Evolutionary conservation across 768 basidiomycete species (phyloP), one percentile per base, ranked within the genome.

Genomic region (Trichaptum fuscoviolaceum): DNA sequence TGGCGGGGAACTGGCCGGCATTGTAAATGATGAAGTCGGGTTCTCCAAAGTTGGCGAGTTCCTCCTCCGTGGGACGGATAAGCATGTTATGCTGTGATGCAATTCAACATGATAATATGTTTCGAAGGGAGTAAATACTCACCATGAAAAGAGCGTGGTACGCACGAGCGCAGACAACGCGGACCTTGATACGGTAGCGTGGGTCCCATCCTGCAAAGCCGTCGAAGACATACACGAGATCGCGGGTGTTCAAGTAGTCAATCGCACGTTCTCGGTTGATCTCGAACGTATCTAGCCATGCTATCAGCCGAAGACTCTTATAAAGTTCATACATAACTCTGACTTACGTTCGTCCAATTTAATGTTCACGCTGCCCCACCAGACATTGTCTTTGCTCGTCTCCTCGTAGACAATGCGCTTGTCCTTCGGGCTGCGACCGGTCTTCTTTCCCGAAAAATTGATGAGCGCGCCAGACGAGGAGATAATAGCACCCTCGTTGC

Each of bases 1-100:
- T 99, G 72, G 97, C 97, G 17, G 97, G 96, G 90, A 99, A 99
- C 78, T 98, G 96, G 69, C 97, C 97, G 60, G 97, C 97, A 79
- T 99, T 99, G 87, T 99, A 98, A 78, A 99, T 98, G 81, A 95
- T 97, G 79, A 99, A 99, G 75, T 99, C 97, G 59, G 97, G 97
- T 74, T 96, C 93, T 75, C 96, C 97, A 75, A 97, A 99, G 75
- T 90, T 84, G 68, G 87, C 88, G 57, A 99, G 87, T 78, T 99
- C 95, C 72, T 96, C 92, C 66, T 92, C 88, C 6, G 96, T 96
- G 57, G 97, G 97, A 66, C 97, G 93, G 77, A 99, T 99, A 68
- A 99, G 87, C 97, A 99, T 98, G 85, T 98, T 98, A 82, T 98
- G 91, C 93, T 95, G 75, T 20, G 61, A 67, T 65, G 67, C 10